phyloP scores from a whole-genome alignment of 192 early-diverging fungal genomes.

The Coemansia asiatica region DNA sequence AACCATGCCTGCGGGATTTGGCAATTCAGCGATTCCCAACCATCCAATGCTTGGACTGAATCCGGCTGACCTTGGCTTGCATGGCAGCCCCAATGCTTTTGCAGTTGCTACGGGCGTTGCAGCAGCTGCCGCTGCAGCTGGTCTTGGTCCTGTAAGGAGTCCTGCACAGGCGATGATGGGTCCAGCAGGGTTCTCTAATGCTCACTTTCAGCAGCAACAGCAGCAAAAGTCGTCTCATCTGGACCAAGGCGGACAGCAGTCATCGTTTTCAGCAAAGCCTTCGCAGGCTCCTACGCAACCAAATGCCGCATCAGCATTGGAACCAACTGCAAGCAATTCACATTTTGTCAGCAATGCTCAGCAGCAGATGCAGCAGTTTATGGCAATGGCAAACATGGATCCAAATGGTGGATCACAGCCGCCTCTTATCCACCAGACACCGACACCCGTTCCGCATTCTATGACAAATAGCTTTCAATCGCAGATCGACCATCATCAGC shows the following conservation, averaged over 20 bases:
- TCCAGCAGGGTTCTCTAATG: not conserved
- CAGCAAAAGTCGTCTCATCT: constrained; percentile 3
- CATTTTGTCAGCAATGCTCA: not conserved
- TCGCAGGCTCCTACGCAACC: not conserved
- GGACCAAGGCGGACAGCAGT: not conserved
- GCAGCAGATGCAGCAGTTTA: constrained; percentile 9
- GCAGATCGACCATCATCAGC: no score
- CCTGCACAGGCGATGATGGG: constrained; percentile 15
- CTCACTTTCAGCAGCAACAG: constrained; percentile 10
- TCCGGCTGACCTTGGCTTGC: constrained; percentile 20
- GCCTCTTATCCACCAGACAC: not conserved
- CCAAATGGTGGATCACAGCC: not conserved
- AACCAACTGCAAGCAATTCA: constrained; percentile 3
- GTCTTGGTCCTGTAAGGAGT: constrained; percentile 1
- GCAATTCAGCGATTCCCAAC: constrained; percentile 3
- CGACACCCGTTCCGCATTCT: not conserved
- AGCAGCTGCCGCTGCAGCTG: constrained; percentile 8
- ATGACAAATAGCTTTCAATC: not conserved
- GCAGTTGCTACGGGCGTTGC: constrained; percentile 6
- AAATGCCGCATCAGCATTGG: not conserved
- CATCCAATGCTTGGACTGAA: constrained; percentile 10
- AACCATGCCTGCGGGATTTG: constrained; percentile 12
- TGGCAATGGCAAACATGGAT: constrained; percentile 10
- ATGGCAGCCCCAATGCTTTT: constrained; percentile 2
- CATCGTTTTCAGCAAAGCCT: not conserved